Conservation (phyloP, 257 asterid species). For the Nicotiana benthamiana region DNA sequence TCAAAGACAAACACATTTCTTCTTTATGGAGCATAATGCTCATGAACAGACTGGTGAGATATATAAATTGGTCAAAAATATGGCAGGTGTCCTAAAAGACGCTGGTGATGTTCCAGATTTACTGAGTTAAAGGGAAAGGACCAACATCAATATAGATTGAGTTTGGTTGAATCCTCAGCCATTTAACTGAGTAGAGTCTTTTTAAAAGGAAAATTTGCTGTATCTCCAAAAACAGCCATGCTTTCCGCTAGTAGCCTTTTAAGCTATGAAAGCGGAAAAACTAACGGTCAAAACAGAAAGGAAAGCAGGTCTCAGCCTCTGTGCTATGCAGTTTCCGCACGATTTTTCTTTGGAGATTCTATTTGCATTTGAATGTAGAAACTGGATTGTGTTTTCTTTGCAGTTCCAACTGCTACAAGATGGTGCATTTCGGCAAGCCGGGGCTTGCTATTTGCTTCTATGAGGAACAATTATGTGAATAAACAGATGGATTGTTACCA, state of each 20-base stretch:
- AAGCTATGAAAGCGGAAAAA: background rate
- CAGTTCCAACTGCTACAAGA: background rate
- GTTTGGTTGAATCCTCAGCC: slow-evolving; percentile 3
- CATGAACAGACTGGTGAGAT: slow-evolving; percentile 56
- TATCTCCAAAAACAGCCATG: background rate
- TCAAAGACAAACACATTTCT: slow-evolving; percentile 63
- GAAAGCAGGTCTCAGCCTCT: background rate
- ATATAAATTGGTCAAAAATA: slow-evolving; percentile 37
- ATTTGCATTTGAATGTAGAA: background rate
- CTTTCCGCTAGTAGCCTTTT: background rate
- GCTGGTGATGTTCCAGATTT: slow-evolving; percentile 37
- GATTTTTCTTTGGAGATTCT: background rate
- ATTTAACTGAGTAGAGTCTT: background rate
- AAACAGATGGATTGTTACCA: background rate
- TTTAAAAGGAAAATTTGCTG: background rate
- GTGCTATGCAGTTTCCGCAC: background rate
- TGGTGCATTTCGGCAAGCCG: background rate
- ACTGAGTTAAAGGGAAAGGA: slow-evolving; percentile 25
- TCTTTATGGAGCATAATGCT: slow-evolving; percentile 78
- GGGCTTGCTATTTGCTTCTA: slow-evolving; percentile 3
- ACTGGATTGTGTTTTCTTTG: background rate
- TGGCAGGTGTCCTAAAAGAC: slow-evolving; percentile 47
- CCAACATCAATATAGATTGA: background rate
- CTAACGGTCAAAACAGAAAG: background rate
- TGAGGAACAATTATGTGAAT: background rate